These are phyloP conservation scores for Hanseniaspora meyeri DNA, from an alignment of 805 yeast genomes.

Conservation along the genomic window DNA sequence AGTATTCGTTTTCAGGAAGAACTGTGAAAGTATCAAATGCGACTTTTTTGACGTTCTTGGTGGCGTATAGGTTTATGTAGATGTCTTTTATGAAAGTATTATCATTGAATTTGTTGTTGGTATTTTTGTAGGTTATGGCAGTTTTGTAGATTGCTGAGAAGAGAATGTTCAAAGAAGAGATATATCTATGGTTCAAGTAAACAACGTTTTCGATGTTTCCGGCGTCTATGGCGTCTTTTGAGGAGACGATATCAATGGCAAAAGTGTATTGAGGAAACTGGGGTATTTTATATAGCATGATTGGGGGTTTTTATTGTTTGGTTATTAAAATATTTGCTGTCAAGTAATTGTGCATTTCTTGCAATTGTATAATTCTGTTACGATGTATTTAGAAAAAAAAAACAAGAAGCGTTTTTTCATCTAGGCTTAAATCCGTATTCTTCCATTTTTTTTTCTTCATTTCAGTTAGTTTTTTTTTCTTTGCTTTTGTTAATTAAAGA, in stretches of 20 bases:
- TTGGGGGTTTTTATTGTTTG: background rate
- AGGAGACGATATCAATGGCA: slow-evolving; percentile 33
- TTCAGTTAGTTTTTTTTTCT: no score
- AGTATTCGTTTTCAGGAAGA: slow-evolving; percentile 34
- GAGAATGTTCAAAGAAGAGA: slow-evolving; percentile 52
- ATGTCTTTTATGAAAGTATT: slow-evolving; percentile 60
- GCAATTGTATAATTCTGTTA: no score
- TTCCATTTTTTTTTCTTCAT: no score
- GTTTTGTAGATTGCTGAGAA: slow-evolving; percentile 50
- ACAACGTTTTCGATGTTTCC: slow-evolving; percentile 33
- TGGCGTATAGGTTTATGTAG: slow-evolving; percentile 55
- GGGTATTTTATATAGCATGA: slow-evolving; percentile 24
- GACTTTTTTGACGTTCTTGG: slow-evolving; percentile 44
- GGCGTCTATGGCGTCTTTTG: slow-evolving; percentile 32
- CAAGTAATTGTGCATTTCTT: no score
- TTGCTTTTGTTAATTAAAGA: background rate
- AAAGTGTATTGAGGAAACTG: slow-evolving; percentile 35
- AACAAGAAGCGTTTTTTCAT: no score
- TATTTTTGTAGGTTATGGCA: slow-evolving; percentile 36
- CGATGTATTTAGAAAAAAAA: no score
- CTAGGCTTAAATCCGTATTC: no score
- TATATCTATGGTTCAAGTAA: slow-evolving; percentile 40
- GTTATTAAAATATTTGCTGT: no score
- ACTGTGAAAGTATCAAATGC: slow-evolving; percentile 36
- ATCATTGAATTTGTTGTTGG: slow-evolving; percentile 39